Evolutionary conservation across 2,329 filamentous ascomycete species (phyloP).

Genomic region (Zymoseptoria pseudotritici): DNA sequence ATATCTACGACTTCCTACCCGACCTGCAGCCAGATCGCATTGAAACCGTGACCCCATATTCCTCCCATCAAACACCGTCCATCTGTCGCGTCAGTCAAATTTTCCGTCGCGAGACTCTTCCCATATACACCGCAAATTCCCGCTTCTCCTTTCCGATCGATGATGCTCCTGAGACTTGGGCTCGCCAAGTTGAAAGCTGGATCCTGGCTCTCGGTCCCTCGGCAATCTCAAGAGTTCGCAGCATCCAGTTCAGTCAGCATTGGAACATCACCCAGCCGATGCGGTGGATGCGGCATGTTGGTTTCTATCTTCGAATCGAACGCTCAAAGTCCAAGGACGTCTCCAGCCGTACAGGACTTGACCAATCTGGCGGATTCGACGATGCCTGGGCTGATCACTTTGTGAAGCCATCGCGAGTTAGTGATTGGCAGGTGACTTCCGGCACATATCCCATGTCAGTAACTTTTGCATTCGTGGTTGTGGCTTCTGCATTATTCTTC

Average conservation of each 20-base stretch:
- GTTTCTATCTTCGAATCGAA: slow-evolving; percentile 22
- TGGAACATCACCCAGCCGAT: slow-evolving; percentile 17
- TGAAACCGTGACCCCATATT: slow-evolving; percentile 11
- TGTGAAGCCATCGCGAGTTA: slow-evolving; percentile 5
- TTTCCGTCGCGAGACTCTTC: slow-evolving; percentile 18
- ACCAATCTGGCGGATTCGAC: slow-evolving; percentile 2
- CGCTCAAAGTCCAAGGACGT: background rate
- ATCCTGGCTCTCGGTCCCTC: slow-evolving; percentile 8
- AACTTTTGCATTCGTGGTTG: background rate
- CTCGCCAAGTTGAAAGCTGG: slow-evolving; percentile 11
- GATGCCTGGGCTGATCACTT: slow-evolving; percentile 8
- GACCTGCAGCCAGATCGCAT: slow-evolving; percentile 8
- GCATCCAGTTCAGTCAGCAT: slow-evolving; percentile 19
- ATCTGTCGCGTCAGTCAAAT: slow-evolving; percentile 15
- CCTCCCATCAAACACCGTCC: slow-evolving; percentile 15
- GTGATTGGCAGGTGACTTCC: slow-evolving; percentile 11
- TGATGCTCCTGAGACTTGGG: slow-evolving; percentile 5
- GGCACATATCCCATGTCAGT: slow-evolving; percentile 13
- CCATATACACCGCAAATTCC: slow-evolving; percentile 15
- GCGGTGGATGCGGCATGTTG: slow-evolving; percentile 21
- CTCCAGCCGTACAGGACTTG: background rate
- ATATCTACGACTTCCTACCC: slow-evolving; percentile 17
- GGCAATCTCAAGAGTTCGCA: slow-evolving; percentile 11
- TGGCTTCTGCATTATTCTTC: background rate
- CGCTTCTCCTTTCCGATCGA: slow-evolving; percentile 20